These are phyloP conservation scores for Globisporangium alternatum DNA, from an alignment of 352 stramenopile genomes.

Conservation along the genomic window DNA sequence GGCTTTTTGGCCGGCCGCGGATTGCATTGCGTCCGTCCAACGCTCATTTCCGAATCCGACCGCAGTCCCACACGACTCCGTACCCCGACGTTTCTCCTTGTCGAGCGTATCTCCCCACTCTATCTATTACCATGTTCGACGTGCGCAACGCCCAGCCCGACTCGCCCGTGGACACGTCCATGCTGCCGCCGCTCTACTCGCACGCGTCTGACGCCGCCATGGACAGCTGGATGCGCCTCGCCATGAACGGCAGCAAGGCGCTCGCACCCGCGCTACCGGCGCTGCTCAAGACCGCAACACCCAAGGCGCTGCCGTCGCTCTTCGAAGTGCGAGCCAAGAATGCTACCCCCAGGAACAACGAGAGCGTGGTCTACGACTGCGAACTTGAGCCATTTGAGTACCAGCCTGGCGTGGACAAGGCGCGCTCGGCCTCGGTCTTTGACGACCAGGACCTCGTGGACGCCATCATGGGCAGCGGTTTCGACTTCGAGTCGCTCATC, in stretches of 20 bases:
- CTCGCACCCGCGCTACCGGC: slow-evolving; percentile 17
- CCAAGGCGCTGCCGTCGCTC: slow-evolving; percentile 22
- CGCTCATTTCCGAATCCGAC: slow-evolving; percentile 23
- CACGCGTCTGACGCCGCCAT: slow-evolving; percentile 27
- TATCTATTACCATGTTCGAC: slow-evolving; percentile 20
- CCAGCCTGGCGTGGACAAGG: slow-evolving; percentile 22
- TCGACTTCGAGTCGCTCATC: slow-evolving; percentile 45
- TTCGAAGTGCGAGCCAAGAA: slow-evolving; percentile 18
- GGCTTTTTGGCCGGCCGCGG: too few relatives aligned
- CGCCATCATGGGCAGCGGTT: slow-evolving; percentile 67
- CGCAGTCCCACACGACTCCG: slow-evolving; percentile 16
- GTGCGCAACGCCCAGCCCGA: slow-evolving; percentile 31
- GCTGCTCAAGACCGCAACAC: slow-evolving; percentile 10
- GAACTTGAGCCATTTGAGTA: slow-evolving; percentile 77
- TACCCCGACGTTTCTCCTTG: slow-evolving; percentile 10
- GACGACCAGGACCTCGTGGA: slow-evolving; percentile 75
- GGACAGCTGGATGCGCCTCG: slow-evolving; percentile 19
- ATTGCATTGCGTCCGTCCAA: neutral
- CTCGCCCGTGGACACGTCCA: slow-evolving; percentile 71
- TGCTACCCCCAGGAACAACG: slow-evolving; percentile 4
- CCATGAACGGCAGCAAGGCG: slow-evolving; percentile 25
- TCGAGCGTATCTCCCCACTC: neutral
- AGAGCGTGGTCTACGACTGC: slow-evolving; percentile 27
- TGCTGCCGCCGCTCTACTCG: slow-evolving; percentile 60
- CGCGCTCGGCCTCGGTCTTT: slow-evolving; percentile 72